These are phyloP conservation scores for Leptodermis oblonga DNA, from an alignment of 257 asterid genomes.

Conservation along the genomic window DNA sequence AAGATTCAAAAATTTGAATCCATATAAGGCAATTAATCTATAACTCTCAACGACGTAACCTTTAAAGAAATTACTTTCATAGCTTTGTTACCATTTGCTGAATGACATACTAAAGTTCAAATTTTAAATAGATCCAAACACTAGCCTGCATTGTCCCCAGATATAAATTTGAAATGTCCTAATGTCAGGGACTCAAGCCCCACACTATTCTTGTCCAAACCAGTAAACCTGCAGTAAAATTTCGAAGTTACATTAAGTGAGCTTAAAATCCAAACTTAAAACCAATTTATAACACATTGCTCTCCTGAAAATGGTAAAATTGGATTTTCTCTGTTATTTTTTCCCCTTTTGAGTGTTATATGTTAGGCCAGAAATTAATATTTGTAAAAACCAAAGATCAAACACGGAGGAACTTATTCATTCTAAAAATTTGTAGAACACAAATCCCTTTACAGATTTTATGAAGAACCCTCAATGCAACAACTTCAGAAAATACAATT, in stretches of 20 bases:
- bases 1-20: neutral
- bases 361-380: neutral
- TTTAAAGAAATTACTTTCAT: neutral
- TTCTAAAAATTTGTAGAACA: neutral
- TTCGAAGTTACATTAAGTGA: neutral
- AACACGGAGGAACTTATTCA: neutral
- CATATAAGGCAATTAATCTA: neutral
- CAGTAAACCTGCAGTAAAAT: constrained; percentile 18
- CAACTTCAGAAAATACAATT: too few relatives aligned
- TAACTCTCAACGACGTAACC: neutral
- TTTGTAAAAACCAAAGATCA: neutral
- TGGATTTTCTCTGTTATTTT: neutral
- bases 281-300: too few relatives aligned
- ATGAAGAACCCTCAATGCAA: too few relatives aligned
- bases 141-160: constrained; percentile 21
- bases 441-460: too few relatives aligned
- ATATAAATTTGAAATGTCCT: constrained; percentile 13
- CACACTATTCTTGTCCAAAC: constrained; percentile 8
- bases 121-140: neutral
- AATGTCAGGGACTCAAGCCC: constrained; percentile 9
- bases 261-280: too few relatives aligned
- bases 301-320: too few relatives aligned
- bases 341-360: neutral
- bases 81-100: neutral
- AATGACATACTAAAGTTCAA: neutral